These are phyloP conservation scores for Chrysopogon serrulatus DNA, from an alignment of 176 grass and related monocot species.

Conservation along the genomic window DNA sequence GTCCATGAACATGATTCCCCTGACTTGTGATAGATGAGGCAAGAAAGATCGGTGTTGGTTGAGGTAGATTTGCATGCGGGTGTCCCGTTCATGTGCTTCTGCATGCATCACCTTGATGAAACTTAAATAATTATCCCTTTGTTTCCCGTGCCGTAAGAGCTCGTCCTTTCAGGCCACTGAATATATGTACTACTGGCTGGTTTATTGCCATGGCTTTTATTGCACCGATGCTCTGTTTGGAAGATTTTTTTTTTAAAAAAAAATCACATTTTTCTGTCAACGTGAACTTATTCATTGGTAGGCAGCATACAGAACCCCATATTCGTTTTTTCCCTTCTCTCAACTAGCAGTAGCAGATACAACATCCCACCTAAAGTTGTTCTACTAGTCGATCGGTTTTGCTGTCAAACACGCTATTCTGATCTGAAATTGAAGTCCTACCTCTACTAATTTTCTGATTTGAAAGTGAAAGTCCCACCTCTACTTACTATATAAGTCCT, in stretches of 20 bases:
- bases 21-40: neutral
- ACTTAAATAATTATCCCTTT: neutral
- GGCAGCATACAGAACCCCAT: neutral
- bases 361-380: slow-evolving; percentile 30
- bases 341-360: neutral
- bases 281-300: neutral
- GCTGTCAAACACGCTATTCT: slow-evolving; percentile 17
- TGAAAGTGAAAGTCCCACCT: slow-evolving; percentile 35
- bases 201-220: neutral
- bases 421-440: slow-evolving; percentile 30
- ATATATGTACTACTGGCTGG: neutral
- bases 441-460: slow-evolving; percentile 14
- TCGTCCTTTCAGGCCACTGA: neutral
- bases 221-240: too few species aligned
- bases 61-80: slow-evolving; percentile 4
- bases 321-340: neutral
- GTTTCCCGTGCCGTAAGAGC: neutral
- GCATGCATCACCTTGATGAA: neutral
- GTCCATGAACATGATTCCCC: neutral
- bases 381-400: neutral
- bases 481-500: neutral
- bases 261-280: neutral
- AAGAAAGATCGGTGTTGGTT: slow-evolving; percentile 10
- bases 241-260: too few species aligned
- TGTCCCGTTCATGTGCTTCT: slow-evolving; percentile 7